A percentile compares a stretch with the other conserved stretches of the same genome.
Conservation (phyloP, 371 early-diverging fungal species). For the Mortierella sp. region DNA sequence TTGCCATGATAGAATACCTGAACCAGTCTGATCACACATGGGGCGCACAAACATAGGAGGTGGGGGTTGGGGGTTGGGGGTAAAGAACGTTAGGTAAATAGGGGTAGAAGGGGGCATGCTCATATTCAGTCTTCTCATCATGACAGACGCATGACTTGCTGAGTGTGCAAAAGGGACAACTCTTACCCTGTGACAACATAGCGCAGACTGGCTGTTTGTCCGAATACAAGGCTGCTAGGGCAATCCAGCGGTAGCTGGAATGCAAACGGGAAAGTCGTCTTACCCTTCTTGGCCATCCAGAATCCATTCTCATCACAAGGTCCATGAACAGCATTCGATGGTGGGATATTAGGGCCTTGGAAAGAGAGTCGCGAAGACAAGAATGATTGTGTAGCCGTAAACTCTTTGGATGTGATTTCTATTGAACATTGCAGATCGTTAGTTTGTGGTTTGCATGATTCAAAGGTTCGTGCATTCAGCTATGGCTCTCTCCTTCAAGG, state of each 20-base stretch:
- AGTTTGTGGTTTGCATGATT: too few species aligned
- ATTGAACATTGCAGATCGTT: not conserved
- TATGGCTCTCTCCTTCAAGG: too few species aligned
- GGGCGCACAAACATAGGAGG: not conserved
- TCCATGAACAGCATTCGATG: conserved; percentile 65
- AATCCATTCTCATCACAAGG: conserved; percentile 57
- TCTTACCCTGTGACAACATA: conserved; percentile 68
- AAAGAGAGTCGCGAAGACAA: conserved; percentile 61
- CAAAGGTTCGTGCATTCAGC: too few species aligned
- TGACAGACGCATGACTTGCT: conserved; percentile 14
- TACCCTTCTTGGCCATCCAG: conserved; percentile 67
- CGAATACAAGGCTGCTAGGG: conserved; percentile 64
- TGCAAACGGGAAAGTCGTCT: conserved; percentile 70
- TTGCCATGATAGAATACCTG: conserved; percentile 58
- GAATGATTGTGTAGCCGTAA: conserved; percentile 61
- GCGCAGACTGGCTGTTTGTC: conserved; percentile 58
- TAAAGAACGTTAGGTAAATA: conserved; percentile 3
- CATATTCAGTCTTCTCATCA: not conserved
- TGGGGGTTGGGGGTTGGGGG: not conserved
- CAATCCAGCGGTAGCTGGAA: conserved; percentile 64
- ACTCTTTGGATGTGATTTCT: conserved; percentile 61
- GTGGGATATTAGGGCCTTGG: conserved; percentile 64
- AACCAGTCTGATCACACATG: conserved; percentile 54
- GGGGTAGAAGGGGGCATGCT: conserved; percentile 3
- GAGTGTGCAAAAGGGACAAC: not conserved